Conservation (phyloP, 2,329 filamentous ascomycete genomes). For the Penicillium sclerotiorum region DNA sequence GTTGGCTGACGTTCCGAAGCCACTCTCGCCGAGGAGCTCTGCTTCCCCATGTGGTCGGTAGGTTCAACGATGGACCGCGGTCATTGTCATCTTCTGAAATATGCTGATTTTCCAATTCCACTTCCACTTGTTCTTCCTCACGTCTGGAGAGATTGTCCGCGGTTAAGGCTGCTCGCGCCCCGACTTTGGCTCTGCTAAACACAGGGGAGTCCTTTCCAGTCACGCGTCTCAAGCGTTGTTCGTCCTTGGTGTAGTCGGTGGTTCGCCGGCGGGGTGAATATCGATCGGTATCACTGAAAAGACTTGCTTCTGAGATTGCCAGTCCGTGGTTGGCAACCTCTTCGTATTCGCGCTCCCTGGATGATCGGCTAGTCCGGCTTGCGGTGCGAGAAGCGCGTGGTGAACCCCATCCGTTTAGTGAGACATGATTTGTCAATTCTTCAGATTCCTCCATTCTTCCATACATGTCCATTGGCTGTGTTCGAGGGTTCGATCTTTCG, state of each 20-base stretch:
- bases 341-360: slow-evolving; percentile 22
- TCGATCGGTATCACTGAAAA: slow-evolving; percentile 37
- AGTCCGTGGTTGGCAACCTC: slow-evolving; percentile 19
- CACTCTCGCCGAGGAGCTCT: slow-evolving; percentile 37
- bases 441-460: slow-evolving; percentile 43
- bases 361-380: slow-evolving; percentile 29
- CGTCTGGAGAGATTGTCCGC: slow-evolving; percentile 43
- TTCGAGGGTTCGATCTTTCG: slow-evolving; percentile 40
- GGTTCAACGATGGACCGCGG: slow-evolving; percentile 36
- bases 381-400: slow-evolving; percentile 13
- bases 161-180: slow-evolving; percentile 31
- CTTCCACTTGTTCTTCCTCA: slow-evolving; percentile 27
- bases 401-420: slow-evolving; percentile 32
- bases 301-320: slow-evolving; percentile 34
- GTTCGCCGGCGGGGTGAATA: slow-evolving; percentile 37
- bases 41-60: slow-evolving; percentile 42
- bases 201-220: slow-evolving; percentile 43
- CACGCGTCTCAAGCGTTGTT: slow-evolving; percentile 42
- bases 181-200: slow-evolving; percentile 43
- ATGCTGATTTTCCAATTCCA: slow-evolving; percentile 8
- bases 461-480: slow-evolving; percentile 43
- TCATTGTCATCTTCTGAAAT: slow-evolving; percentile 27
- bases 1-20: slow-evolving; percentile 35
- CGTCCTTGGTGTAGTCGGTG: slow-evolving; percentile 41
- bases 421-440: slow-evolving; percentile 37